A percentile compares a stretch with the other conserved stretches of the same genome.
phyloP scores from a whole-genome alignment of 257 asterid species.

The Linaria vulgaris region DNA sequence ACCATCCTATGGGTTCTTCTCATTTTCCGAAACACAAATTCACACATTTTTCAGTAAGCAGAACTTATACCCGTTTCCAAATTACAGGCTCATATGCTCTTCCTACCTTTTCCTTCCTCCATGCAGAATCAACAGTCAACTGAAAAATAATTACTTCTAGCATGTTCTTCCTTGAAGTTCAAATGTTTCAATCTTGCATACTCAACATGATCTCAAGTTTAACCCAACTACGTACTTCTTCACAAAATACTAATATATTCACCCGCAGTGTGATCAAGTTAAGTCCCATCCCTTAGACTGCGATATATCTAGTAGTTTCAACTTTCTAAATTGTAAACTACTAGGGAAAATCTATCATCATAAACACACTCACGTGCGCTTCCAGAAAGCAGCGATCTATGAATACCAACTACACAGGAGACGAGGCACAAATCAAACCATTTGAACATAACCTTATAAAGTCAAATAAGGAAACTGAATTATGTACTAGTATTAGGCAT shows the following conservation, averaged over 20 bases:
- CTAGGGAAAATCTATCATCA: background rate
- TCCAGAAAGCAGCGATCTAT: background rate
- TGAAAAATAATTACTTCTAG: background rate
- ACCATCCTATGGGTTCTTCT: background rate
- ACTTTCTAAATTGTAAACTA: background rate
- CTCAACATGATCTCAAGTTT: background rate
- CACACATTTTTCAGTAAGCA: background rate
- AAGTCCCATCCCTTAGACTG: too few relatives aligned
- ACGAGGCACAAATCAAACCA: conserved; percentile 1
- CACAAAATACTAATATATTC: background rate
- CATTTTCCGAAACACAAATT: background rate
- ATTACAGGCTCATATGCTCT: too few relatives aligned
- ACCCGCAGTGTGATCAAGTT: background rate
- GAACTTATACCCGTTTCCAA: background rate
- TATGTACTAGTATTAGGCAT: conserved; percentile 36
- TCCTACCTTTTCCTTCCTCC: background rate
- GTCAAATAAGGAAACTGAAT: conserved; percentile 4
- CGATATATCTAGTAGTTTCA: background rate
- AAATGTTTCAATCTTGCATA: background rate
- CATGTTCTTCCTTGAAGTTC: background rate
- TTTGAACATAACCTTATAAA: background rate
- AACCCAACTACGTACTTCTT: background rate
- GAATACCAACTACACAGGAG: background rate
- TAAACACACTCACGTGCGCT: background rate
- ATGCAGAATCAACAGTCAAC: background rate